Evolutionary conservation across 208 protist species (phyloP).

Genomic region (Acanthamoeba healyi): DNA sequence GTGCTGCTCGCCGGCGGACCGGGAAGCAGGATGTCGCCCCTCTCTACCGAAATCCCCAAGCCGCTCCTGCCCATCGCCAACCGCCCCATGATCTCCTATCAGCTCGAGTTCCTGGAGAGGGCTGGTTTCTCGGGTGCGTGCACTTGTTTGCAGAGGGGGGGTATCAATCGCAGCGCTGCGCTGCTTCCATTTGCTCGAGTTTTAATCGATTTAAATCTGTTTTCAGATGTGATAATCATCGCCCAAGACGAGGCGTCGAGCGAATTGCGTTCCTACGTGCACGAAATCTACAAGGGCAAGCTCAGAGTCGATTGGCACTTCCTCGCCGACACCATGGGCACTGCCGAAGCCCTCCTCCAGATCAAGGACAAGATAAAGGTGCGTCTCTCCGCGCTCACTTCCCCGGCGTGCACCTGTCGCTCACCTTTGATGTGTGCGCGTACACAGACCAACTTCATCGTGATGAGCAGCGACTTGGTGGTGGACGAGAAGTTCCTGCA

Average conservation of each 20-base stretch:
- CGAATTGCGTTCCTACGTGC: constrained; percentile 52
- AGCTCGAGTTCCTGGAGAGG: constrained; percentile 81
- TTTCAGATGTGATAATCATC: constrained; percentile 16
- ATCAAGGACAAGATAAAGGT: constrained; percentile 86
- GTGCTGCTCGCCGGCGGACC: constrained; percentile 84
- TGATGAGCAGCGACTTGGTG: constrained; percentile 84
- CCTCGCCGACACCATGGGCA: constrained; percentile 81
- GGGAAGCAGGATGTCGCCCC: constrained; percentile 83
- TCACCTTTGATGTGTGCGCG: background rate
- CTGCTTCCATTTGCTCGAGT: background rate
- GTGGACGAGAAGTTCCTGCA: constrained; percentile 69
- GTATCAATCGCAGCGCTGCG: background rate
- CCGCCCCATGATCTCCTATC: constrained; percentile 84
- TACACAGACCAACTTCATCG: constrained; percentile 85
- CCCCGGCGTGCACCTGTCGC: background rate
- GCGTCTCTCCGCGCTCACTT: background rate
- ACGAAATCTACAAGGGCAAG: constrained; percentile 78
- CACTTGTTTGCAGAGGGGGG: background rate
- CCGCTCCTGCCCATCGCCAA: constrained; percentile 85
- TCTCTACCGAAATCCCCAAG: constrained; percentile 84
- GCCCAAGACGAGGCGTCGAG: constrained; percentile 37
- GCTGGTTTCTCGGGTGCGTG: constrained; percentile 81
- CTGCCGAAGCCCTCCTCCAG: constrained; percentile 83
- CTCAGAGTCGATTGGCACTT: constrained; percentile 75
- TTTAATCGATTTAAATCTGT: background rate